Percentiles rank a stretch among this genome's conserved stretches.
Conservation (phyloP, 2,329 filamentous ascomycete species). For the Trichoderma sp. region DNA sequence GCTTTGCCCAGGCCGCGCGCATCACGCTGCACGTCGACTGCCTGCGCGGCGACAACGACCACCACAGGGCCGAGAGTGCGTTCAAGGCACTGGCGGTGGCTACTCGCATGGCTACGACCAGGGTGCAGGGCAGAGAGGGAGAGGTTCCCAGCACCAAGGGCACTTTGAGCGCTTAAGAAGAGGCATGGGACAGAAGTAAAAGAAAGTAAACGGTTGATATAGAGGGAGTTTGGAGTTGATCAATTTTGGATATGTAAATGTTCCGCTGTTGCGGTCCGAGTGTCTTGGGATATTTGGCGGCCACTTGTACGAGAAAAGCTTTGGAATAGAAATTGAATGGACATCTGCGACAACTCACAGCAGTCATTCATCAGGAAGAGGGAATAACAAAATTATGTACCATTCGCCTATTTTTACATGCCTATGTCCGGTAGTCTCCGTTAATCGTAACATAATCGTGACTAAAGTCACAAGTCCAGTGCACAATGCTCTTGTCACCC, state of each 20-base stretch:
- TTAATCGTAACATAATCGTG: conserved; percentile 77
- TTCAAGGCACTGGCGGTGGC: conserved; percentile 96
- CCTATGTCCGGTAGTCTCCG: conserved; percentile 65
- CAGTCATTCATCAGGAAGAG: background rate
- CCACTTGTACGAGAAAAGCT: background rate
- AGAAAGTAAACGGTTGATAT: conserved; percentile 2
- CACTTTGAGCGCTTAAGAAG: conserved; percentile 64
- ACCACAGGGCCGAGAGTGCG: conserved; percentile 92
- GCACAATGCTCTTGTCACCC: conserved; percentile 66
- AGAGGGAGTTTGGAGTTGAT: conserved; percentile 21
- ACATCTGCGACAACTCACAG: background rate
- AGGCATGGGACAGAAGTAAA: background rate
- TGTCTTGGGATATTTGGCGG: background rate
- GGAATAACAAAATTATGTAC: background rate
- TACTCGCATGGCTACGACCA: conserved; percentile 72
- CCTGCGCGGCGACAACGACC: conserved; percentile 87
- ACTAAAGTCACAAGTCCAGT: conserved; percentile 87
- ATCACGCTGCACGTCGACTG: conserved; percentile 96
- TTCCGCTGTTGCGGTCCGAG: background rate
- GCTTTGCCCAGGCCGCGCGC: conserved; percentile 86
- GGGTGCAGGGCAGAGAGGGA: conserved; percentile 77
- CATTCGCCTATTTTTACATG: background rate
- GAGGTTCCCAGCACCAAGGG: conserved; percentile 97
- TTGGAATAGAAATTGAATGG: background rate
- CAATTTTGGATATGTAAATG: background rate